Conservation (phyloP, 805 yeast species). For the Wickerhamomyces rabaulensis region DNA sequence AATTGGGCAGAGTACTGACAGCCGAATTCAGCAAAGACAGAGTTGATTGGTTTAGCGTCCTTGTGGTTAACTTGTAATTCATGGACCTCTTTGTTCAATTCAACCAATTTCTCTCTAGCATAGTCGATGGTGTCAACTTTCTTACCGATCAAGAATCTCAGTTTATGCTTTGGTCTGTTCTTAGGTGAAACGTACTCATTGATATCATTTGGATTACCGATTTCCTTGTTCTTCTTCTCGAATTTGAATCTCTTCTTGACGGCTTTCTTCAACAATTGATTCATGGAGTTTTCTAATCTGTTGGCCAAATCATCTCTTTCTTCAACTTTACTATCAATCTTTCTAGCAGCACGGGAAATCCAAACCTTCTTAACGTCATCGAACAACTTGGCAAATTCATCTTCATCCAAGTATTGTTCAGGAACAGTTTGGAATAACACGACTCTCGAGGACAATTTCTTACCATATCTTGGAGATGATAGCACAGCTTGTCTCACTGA, state of each 20-base stretch:
- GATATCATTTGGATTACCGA: slow-evolving; percentile 42
- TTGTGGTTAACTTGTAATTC: slow-evolving; percentile 47
- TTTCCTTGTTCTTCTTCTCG: slow-evolving; percentile 54
- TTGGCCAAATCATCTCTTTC: slow-evolving; percentile 56
- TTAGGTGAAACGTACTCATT: slow-evolving; percentile 55
- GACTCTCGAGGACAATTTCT: slow-evolving; percentile 69
- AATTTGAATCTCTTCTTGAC: slow-evolving; percentile 57
- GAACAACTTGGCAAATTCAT: slow-evolving; percentile 68
- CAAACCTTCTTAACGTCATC: slow-evolving; percentile 80
- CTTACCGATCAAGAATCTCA: slow-evolving; percentile 40
- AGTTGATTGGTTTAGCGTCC: slow-evolving; percentile 59
- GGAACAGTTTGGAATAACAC: slow-evolving; percentile 85
- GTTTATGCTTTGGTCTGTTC: slow-evolving; percentile 59
- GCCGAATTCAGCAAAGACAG: slow-evolving; percentile 74
- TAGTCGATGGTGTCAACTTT: slow-evolving; percentile 61
- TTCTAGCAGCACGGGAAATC: slow-evolving; percentile 61
- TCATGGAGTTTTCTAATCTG: slow-evolving; percentile 65
- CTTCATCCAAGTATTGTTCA: slow-evolving; percentile 62
- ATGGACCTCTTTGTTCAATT: slow-evolving; percentile 49
- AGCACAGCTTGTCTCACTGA: slow-evolving; percentile 73
- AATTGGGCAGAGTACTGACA: slow-evolving; percentile 71
- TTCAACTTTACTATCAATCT: slow-evolving; percentile 49
- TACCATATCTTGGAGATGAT: slow-evolving; percentile 77
- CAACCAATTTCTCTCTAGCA: slow-evolving; percentile 52
- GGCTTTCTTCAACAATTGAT: slow-evolving; percentile 52